Evolutionary conservation across 2,329 filamentous ascomycete genomes (phyloP).

Genomic region (Pyrenophora seminiperda): DNA sequence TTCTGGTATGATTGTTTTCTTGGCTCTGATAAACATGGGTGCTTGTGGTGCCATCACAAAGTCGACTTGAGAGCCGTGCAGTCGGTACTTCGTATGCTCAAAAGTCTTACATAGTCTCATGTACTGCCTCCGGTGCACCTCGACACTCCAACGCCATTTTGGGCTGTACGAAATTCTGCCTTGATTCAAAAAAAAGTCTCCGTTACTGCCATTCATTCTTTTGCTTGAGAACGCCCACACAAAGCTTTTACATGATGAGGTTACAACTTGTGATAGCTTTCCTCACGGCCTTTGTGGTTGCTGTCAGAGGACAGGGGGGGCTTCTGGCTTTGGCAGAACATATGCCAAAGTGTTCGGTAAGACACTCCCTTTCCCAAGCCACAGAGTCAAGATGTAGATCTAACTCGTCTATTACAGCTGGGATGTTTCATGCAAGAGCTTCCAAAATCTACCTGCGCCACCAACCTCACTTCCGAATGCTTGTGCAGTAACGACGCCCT

Average conservation of each 20-base stretch:
- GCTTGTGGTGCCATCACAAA: constrained; percentile 4
- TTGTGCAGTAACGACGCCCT: constrained; percentile 48
- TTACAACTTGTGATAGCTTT: constrained; percentile 5
- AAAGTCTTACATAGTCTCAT: constrained; percentile 10
- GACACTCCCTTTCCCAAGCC: background rate
- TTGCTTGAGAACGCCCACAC: background rate
- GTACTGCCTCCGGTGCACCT: constrained; percentile 1
- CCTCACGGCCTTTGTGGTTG: constrained; percentile 7
- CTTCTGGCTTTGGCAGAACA: constrained; percentile 16
- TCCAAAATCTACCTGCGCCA: constrained; percentile 45
- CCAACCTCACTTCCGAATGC: constrained; percentile 46
- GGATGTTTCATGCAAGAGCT: constrained; percentile 29
- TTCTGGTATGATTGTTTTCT: constrained; percentile 8
- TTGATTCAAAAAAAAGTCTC: background rate
- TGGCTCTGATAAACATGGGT: constrained; percentile 5
- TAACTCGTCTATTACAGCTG: constrained; percentile 21
- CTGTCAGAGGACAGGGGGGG: constrained; percentile 18
- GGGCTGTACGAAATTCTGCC: background rate
- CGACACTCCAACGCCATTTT: background rate
- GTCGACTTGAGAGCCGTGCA: constrained; percentile 1
- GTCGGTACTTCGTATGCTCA: background rate
- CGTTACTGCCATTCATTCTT: background rate
- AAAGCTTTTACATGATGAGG: constrained; percentile 12
- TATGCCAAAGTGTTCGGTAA: constrained; percentile 27
- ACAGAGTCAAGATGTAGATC: background rate